Conservation (phyloP, 352 stramenopile genomes). For the Globisporangium iwayamae region DNA sequence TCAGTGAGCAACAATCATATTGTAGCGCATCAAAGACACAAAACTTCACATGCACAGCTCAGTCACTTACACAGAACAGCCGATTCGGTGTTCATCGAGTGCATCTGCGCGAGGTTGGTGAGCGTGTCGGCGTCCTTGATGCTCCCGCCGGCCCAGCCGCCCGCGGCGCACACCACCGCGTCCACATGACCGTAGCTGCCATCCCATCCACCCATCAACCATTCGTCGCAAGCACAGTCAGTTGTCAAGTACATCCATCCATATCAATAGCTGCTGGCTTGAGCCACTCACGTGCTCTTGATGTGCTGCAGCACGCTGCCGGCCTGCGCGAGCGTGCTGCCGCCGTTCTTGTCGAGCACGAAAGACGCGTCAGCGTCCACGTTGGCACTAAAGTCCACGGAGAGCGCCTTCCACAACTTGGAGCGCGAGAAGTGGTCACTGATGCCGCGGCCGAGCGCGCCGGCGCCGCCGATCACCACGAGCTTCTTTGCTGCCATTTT, state of each 20-base stretch:
- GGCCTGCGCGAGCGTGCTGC: conserved; percentile 51
- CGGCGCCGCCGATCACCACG: conserved; percentile 72
- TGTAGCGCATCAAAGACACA: background rate
- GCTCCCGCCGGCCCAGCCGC: conserved; percentile 75
- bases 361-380: conserved; percentile 44
- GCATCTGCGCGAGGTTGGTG: conserved; percentile 64
- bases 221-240: conserved; percentile 4
- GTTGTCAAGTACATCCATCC: background rate
- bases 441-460: conserved; percentile 69
- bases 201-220: conserved; percentile 10
- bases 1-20: conserved; percentile 2
- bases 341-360: conserved; percentile 33
- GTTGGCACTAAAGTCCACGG: conserved; percentile 66
- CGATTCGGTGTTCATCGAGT: conserved; percentile 79
- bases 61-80: conserved; percentile 27
- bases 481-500: conserved; percentile 46
- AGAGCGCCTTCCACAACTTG: conserved; percentile 60
- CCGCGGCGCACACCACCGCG: conserved; percentile 75
- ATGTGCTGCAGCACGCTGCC: conserved; percentile 46
- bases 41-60: background rate
- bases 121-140: conserved; percentile 64
- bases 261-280: background rate
- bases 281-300: conserved; percentile 31
- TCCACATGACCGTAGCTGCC: conserved; percentile 54
- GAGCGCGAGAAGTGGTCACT: conserved; percentile 53